Conservation (phyloP, 2,329 filamentous ascomycete species). For the Colletotrichum somersetense region DNA sequence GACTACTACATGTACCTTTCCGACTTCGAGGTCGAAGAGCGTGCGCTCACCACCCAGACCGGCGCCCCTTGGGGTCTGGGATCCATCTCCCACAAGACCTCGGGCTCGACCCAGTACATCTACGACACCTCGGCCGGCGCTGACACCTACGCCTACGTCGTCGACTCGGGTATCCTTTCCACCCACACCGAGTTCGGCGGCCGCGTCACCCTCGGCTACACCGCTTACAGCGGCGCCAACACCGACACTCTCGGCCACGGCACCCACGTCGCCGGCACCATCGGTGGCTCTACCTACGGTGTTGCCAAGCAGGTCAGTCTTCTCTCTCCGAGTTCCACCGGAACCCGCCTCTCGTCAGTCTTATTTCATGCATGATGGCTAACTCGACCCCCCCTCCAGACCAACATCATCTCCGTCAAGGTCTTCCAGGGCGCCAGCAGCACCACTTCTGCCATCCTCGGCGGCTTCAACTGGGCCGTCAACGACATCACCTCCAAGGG, state of each 20-base stretch:
- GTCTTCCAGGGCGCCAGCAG: constrained; percentile 53
- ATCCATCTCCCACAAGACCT: constrained; percentile 57
- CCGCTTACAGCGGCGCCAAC: constrained; percentile 50
- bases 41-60: constrained; percentile 49
- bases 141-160: constrained; percentile 63
- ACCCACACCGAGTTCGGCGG: constrained; percentile 60
- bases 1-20: constrained; percentile 48
- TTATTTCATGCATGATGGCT: not conserved
- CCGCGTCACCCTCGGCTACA: constrained; percentile 55
- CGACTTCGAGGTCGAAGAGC: constrained; percentile 43
- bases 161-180: constrained; percentile 67
- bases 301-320: constrained; percentile 56
- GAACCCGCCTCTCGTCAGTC: not conserved
- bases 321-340: too few relatives aligned
- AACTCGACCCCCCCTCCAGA: constrained; percentile 5
- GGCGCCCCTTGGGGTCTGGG: constrained; percentile 59
- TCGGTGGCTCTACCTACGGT: constrained; percentile 59
- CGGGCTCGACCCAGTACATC: constrained; percentile 52
- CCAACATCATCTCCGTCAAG: constrained; percentile 59
- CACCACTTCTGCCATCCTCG: constrained; percentile 48
- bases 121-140: constrained; percentile 58
- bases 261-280: constrained; percentile 61
- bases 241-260: constrained; percentile 59
- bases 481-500: constrained; percentile 58
- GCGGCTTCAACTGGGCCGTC: constrained; percentile 57